phyloP scores from a whole-genome alignment of 257 asterid genomes.

The Fraxinus anomala region DNA sequence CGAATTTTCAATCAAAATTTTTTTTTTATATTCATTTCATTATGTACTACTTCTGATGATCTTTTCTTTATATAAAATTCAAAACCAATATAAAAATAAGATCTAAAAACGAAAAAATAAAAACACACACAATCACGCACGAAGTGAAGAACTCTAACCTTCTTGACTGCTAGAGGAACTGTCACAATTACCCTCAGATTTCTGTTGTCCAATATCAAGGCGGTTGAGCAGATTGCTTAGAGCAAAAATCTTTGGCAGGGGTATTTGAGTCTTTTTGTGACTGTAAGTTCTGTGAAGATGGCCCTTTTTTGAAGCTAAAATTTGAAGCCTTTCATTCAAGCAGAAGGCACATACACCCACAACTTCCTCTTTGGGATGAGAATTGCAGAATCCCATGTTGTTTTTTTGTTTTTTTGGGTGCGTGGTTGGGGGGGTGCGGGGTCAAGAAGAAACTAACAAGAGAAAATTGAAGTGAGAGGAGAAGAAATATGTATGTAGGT shows the following conservation, averaged over 20 bases:
- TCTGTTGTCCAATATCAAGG: constrained; percentile 33
- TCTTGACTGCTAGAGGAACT: constrained; percentile 35
- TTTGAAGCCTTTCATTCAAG: constrained; percentile 66
- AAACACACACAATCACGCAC: neutral
- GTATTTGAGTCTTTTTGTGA: neutral
- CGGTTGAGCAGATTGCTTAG: constrained; percentile 35
- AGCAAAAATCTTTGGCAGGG: constrained; percentile 41
- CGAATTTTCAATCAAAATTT: neutral
- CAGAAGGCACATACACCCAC: constrained; percentile 80
- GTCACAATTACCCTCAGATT: constrained; percentile 3
- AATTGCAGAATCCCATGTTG: constrained; percentile 43
- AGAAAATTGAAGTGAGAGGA: constrained; percentile 16
- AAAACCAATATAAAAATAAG: neutral
- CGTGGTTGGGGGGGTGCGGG: neutral
- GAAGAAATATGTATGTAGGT: neutral
- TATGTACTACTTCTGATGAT: neutral
- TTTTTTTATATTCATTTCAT: neutral
- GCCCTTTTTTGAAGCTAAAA: constrained; percentile 46
- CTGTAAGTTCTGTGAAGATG: neutral
- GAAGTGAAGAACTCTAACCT: constrained; percentile 28
- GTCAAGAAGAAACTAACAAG: constrained; percentile 4
- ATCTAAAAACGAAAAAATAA: neutral
- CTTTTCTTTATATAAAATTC: neutral
- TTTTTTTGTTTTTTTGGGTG: neutral
- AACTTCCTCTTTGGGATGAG: constrained; percentile 60